Evolutionary conservation across 495 filamentous ascomycete genomes (phyloP).

Genomic region (Penicillium odoratum): DNA sequence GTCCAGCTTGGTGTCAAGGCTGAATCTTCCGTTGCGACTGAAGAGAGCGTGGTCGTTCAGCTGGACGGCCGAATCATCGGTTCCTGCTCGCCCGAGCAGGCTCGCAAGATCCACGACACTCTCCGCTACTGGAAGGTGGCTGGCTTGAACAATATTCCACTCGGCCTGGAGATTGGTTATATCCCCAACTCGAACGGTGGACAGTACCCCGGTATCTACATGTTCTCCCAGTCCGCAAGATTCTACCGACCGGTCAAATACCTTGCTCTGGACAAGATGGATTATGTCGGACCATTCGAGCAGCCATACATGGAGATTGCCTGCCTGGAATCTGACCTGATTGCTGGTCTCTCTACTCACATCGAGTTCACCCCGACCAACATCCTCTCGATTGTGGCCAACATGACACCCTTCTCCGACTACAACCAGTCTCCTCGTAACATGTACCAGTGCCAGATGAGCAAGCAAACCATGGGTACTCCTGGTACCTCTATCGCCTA

Average conservation of each 20-base stretch:
- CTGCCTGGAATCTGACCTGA: conserved; percentile 77
- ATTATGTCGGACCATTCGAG: conserved; percentile 89
- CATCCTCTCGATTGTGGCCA: conserved; percentile 95
- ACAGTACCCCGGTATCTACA: conserved; percentile 93
- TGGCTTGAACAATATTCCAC: conserved; percentile 78
- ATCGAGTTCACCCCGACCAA: conserved; percentile 95
- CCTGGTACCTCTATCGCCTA: conserved; percentile 82
- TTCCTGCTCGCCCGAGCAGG: conserved; percentile 82
- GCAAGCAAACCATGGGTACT: conserved; percentile 98
- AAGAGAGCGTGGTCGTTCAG: conserved; percentile 83
- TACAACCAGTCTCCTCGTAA: conserved; percentile 99
- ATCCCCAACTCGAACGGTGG: conserved; percentile 83
- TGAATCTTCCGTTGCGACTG: conserved; percentile 68
- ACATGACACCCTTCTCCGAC: conserved; percentile 98
- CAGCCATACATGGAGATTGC: conserved; percentile 99
- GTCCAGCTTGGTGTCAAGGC: conserved; percentile 74
- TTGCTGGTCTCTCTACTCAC: conserved; percentile 84
- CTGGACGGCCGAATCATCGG: conserved; percentile 88
- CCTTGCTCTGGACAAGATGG: conserved; percentile 76
- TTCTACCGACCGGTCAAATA: conserved; percentile 94
- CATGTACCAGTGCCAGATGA: conserved; percentile 99
- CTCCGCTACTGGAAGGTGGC: conserved; percentile 95
- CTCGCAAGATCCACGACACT: conserved; percentile 74
- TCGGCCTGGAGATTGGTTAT: conserved; percentile 86
- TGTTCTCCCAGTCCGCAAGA: conserved; percentile 79